Conservation (phyloP, 164 flowering plant genomes). For the Dillenia suffruticosa region DNA sequence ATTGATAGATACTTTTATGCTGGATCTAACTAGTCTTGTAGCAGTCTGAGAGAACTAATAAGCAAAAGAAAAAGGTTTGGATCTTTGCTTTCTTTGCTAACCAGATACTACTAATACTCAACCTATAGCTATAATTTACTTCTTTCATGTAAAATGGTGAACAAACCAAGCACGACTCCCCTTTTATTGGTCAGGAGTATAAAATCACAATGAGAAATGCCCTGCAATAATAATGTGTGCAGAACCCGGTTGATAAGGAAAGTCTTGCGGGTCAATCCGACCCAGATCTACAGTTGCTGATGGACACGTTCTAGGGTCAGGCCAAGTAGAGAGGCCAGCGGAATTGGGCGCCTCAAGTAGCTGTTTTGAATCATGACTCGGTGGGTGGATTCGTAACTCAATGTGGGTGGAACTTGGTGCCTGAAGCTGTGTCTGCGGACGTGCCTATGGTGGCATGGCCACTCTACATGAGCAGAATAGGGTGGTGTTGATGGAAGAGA, state of each 20-base stretch:
- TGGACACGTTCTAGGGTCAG: slow-evolving; percentile 33
- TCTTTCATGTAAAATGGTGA: too few species aligned
- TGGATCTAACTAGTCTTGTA: too few species aligned
- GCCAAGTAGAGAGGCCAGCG: slow-evolving; percentile 31
- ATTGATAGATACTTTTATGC: too few species aligned
- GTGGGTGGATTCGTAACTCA: slow-evolving; percentile 48
- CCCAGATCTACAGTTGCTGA: slow-evolving; percentile 27
- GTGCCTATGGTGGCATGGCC: slow-evolving; percentile 56
- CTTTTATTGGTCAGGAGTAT: too few species aligned
- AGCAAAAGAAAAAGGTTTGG: too few species aligned
- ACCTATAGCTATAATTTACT: too few species aligned
- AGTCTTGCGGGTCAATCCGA: slow-evolving; percentile 12
- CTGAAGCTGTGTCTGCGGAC: slow-evolving; percentile 36
- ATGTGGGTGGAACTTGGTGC: slow-evolving; percentile 44
- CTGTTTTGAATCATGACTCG: slow-evolving; percentile 25
- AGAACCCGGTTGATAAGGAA: slow-evolving; percentile 16
- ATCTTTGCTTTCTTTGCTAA: too few species aligned
- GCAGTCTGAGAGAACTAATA: too few species aligned
- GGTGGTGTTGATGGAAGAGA: slow-evolving; percentile 29
- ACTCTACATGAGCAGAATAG: slow-evolving; percentile 33
- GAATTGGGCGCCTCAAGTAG: slow-evolving; percentile 28
- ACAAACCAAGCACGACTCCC: too few species aligned
- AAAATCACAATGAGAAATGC: too few species aligned
- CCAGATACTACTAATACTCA: too few species aligned
- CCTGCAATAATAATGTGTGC: slow-evolving; percentile 11